Percentiles rank a stretch among this genome's conserved stretches.
phyloP scores from a whole-genome alignment of 176 grass and related monocot species.

The Rhipidocladum racemiflorum region DNA sequence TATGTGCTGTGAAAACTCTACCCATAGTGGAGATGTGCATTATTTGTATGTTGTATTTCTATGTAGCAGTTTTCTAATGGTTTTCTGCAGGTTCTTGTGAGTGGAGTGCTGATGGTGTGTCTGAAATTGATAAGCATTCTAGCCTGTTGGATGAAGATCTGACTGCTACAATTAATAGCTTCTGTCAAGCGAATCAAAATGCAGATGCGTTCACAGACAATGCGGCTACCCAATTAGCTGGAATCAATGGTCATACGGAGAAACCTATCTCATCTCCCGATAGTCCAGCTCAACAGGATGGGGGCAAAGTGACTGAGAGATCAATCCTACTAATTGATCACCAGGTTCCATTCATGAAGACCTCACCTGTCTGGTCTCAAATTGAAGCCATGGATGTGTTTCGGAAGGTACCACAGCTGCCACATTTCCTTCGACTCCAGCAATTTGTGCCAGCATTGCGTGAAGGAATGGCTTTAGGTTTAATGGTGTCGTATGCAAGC shows the following conservation, averaged over 20 bases:
- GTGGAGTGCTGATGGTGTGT: neutral
- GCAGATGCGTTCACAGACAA: neutral
- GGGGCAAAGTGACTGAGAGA: neutral
- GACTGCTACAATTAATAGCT: neutral
- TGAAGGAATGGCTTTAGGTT: constrained; percentile 67
- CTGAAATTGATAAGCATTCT: neutral
- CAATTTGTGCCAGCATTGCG: constrained; percentile 28
- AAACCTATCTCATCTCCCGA: neutral
- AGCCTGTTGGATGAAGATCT: neutral
- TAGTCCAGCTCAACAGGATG: neutral
- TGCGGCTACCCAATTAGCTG: neutral
- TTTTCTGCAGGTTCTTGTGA: constrained; percentile 13
- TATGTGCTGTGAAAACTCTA: neutral
- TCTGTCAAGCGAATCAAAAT: neutral
- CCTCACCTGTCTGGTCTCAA: constrained; percentile 34
- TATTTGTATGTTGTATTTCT: neutral
- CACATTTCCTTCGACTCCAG: constrained; percentile 57
- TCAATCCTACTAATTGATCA: constrained; percentile 4
- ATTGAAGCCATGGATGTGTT: constrained; percentile 47
- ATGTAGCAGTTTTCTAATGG: neutral
- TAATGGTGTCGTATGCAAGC: constrained; percentile 46
- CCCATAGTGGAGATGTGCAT: neutral
- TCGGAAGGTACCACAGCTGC: constrained; percentile 37
- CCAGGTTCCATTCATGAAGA: constrained; percentile 37
- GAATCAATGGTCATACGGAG: neutral